Evolutionary conservation across 2,329 filamentous ascomycete genomes (phyloP).

Genomic region (Thelonectria olida): DNA sequence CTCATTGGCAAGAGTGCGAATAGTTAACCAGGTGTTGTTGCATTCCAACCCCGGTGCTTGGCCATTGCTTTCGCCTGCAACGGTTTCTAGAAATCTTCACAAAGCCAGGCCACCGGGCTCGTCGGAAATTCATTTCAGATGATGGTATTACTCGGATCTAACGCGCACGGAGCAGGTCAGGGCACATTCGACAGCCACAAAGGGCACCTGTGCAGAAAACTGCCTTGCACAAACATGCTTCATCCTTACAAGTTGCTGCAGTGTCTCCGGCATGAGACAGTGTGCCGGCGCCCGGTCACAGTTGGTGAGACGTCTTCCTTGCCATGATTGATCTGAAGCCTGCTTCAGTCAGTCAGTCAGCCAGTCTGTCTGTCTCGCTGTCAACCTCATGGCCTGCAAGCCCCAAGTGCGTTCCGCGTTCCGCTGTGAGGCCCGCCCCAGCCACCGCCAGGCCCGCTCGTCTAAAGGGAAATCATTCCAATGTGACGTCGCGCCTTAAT

Average conservation of each 20-base stretch:
- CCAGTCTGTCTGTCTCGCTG: not conserved
- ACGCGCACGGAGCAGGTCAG: slow-evolving; percentile 14
- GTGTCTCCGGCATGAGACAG: not conserved
- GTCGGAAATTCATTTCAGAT: slow-evolving; percentile 20
- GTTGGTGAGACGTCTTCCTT: slow-evolving; percentile 7
- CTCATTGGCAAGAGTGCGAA: slow-evolving; percentile 9
- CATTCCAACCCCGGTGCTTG: slow-evolving; percentile 9
- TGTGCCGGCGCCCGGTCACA: slow-evolving; percentile 12
- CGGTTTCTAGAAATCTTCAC: slow-evolving; percentile 30
- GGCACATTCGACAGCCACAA: slow-evolving; percentile 11
- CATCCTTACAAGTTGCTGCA: slow-evolving; percentile 10
- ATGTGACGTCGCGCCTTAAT: slow-evolving; percentile 33
- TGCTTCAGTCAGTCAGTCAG: slow-evolving; percentile 5
- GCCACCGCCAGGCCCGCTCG: slow-evolving; percentile 15
- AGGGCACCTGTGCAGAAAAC: slow-evolving; percentile 12
- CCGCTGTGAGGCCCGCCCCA: no score
- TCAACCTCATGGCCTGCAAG: no score
- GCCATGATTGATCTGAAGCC: not conserved
- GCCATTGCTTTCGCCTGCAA: no score
- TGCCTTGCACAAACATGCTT: slow-evolving; percentile 24
- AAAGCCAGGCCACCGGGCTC: not conserved
- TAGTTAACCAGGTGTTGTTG: no score
- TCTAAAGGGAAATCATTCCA: slow-evolving; percentile 12
- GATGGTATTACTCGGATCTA: not conserved
- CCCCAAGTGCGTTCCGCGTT: no score